These are phyloP conservation scores for Bromus sterilis DNA, from an alignment of 176 grass and related monocot species.

Conservation along the genomic window DNA sequence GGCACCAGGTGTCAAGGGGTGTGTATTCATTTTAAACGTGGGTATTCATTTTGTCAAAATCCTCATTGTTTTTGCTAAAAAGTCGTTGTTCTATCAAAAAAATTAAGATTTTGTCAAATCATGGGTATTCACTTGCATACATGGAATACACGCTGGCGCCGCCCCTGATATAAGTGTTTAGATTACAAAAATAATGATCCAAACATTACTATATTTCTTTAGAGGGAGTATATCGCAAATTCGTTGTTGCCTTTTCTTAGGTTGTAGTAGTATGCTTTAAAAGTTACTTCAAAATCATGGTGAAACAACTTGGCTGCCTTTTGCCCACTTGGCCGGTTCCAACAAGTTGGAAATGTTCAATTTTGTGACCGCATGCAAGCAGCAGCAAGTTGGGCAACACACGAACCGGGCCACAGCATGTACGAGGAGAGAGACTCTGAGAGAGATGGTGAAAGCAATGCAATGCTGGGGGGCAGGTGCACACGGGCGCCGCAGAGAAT, in stretches of 20 bases:
- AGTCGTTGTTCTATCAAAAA: too few species aligned
- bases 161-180: too few species aligned
- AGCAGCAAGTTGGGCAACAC: neutral
- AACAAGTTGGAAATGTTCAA: neutral
- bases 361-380: neutral
- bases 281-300: neutral
- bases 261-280: neutral
- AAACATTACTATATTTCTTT: too few species aligned
- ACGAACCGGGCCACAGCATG: neutral
- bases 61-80: too few species aligned
- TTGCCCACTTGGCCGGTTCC: neutral
- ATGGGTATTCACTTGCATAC: too few species aligned
- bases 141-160: too few species aligned
- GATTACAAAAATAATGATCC: too few species aligned
- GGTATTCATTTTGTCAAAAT: too few species aligned
- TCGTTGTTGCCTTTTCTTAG: neutral
- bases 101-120: too few species aligned
- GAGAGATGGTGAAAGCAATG: neutral
- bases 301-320: neutral
- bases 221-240: neutral
- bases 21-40: too few species aligned
- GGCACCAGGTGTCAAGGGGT: too few species aligned
- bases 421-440: neutral
- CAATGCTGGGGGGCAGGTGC: neutral
- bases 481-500: conserved; percentile 35